Evolutionary conservation across 2,329 filamentous ascomycete genomes (phyloP), one percentile per base, ranked within the genome.

Genomic region (Sclerotinia glacialis): DNA sequence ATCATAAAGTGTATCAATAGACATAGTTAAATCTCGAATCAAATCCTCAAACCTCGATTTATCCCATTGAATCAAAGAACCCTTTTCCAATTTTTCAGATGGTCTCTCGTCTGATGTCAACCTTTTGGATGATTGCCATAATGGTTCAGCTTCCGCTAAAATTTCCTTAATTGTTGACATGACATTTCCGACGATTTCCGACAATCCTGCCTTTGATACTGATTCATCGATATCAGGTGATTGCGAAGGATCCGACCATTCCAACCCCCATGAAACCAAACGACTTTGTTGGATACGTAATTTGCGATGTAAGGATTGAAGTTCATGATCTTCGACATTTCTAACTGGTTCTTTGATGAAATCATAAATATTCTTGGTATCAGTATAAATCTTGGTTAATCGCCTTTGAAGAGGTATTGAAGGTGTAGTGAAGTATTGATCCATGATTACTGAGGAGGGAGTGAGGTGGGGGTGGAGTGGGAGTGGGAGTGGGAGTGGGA

Each of bases 101-200:
- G 69, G 64, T 1, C 66, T 67, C 65, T 73, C 73, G 54, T 75
- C 72, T 26, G 70, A 68, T 47, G 64, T 50, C 26, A 78, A 71
- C 23, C 82, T 79, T 72, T 83, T 85, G 14, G 85, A 86, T 73
- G 83, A 86, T 67, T 84, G 80, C 84, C 89, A 90, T 67, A 93
- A 83, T 7, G 86, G 85, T 74, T 93, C 90, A 1, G 89, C 88
- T 77, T 93, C 90, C 66, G 89, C 88, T 54, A 92, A 80, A 61
- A 91, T 91, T 72, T 92, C 90, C 74, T 92, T 91, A 75, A 93
- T 92, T 60, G 89, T 93, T 21, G 85, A 86, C 83, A 94, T 87
- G 73, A 93, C 90, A 76, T 89, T 92, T 67, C 87, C 86, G 63
- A 93, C 90, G 1, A 91, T 85, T 76, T 93, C 90, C 67, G 88